Percentiles rank a stretch among this genome's conserved stretches.
These are phyloP conservation scores for Clonostachys rosea DNA, from an alignment of 2,329 filamentous ascomycete genomes.

Conservation along the genomic window DNA sequence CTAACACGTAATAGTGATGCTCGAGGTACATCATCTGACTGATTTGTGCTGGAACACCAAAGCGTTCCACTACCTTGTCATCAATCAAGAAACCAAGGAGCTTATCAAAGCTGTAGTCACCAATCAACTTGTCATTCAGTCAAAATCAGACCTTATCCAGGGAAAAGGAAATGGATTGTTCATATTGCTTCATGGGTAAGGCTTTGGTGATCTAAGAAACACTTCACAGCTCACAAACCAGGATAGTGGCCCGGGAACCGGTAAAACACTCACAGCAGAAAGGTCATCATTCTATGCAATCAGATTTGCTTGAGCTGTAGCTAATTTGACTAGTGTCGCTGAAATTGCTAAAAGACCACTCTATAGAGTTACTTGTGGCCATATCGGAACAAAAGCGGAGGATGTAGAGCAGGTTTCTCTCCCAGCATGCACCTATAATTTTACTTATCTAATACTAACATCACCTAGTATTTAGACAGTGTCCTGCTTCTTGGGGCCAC, in stretches of 20 bases:
- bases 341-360: conserved; percentile 35
- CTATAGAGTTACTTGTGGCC: conserved; percentile 43
- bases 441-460: background rate
- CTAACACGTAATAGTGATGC: background rate
- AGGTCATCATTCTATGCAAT: too few relatives aligned
- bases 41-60: conserved; percentile 3
- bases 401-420: conserved; percentile 26
- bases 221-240: too few relatives aligned
- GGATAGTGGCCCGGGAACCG: conserved; percentile 34
- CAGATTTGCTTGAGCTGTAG: too few relatives aligned
- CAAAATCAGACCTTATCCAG: conserved; percentile 29
- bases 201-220: too few relatives aligned
- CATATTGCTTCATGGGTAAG: conserved; percentile 31
- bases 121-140: conserved; percentile 3
- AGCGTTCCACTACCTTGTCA: conserved; percentile 8
- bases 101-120: conserved; percentile 17
- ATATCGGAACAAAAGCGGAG: conserved; percentile 31
- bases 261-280: conserved; percentile 42
- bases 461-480: background rate
- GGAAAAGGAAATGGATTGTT: conserved; percentile 39
- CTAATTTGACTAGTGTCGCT: conserved; percentile 19
- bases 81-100: conserved; percentile 12
- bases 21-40: background rate
- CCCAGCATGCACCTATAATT: background rate
- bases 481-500: too few relatives aligned